Percentiles rank a stretch among this genome's conserved stretches.
These are phyloP conservation scores for Rhytidiadelphus loreus DNA, from an alignment of 225 moss, liverwort and hornwort genomes.

Conservation along the genomic window DNA sequence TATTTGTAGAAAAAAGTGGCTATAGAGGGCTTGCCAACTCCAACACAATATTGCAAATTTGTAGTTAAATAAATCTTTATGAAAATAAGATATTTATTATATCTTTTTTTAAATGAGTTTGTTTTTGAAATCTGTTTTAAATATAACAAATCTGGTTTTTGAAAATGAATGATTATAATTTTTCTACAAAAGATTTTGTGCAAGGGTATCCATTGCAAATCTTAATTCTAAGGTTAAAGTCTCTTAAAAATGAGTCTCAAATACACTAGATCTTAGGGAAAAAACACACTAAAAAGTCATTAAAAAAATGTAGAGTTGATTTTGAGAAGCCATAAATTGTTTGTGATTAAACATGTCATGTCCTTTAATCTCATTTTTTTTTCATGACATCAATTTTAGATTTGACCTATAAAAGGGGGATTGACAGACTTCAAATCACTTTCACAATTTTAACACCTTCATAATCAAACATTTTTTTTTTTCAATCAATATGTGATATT, in stretches of 20 bases:
- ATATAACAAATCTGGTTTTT: accelerated
- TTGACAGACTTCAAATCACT: not conserved
- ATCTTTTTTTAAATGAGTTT: not conserved
- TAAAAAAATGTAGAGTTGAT: not conserved
- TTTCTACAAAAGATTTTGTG: not conserved
- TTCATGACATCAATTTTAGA: not conserved
- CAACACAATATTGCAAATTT: not conserved
- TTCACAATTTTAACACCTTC: not conserved
- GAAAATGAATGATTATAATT: not conserved
- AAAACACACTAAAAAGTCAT: not conserved
- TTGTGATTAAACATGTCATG: accelerated
- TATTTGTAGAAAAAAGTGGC: not conserved
- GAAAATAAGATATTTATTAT: accelerated
- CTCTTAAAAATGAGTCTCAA: not conserved
- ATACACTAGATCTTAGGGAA: not conserved
- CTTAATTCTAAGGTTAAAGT: not conserved
- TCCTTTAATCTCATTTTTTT: not conserved
- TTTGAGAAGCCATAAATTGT: not conserved
- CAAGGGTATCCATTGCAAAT: not conserved
- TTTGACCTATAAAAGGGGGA: not conserved
- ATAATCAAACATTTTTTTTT: too few relatives aligned
- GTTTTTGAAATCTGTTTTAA: not conserved
- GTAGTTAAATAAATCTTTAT: not conserved
- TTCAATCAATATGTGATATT: too few relatives aligned
- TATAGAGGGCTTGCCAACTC: not conserved